phyloP scores from a whole-genome alignment of 306 rosid genomes.

The Canavalia gladiata region DNA sequence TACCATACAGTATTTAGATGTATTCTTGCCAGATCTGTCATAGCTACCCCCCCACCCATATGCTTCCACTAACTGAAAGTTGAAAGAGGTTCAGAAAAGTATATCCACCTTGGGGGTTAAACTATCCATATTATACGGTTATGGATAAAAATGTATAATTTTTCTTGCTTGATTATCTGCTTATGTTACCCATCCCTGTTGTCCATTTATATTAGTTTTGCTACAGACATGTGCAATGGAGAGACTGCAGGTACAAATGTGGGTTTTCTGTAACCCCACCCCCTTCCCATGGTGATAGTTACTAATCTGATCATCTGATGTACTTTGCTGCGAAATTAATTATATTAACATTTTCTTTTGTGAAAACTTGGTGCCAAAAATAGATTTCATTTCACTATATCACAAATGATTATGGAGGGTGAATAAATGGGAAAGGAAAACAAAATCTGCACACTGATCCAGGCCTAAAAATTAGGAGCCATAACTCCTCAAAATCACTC shows the following conservation, averaged over 20 bases:
- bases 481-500: too few species aligned
- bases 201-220: background rate
- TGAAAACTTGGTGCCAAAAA: background rate
- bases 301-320: slow-evolving; percentile 3
- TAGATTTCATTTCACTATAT: too few species aligned
- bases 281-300: background rate
- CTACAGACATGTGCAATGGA: background rate
- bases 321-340: slow-evolving; percentile 5
- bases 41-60: background rate
- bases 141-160: background rate
- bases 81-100: background rate
- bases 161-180: background rate
- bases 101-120: background rate
- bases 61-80: background rate
- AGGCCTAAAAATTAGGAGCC: too few species aligned
- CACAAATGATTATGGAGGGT: too few species aligned
- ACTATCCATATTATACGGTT: background rate
- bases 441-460: too few species aligned
- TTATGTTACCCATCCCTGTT: background rate
- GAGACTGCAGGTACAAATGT: background rate
- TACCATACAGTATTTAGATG: background rate
- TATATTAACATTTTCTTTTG: slow-evolving; percentile 22
- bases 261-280: background rate
- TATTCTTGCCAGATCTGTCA: background rate
- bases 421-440: too few species aligned